phyloP scores from a whole-genome alignment of 2,329 filamentous ascomycete species.

The Cercospora zeae-maydis region DNA sequence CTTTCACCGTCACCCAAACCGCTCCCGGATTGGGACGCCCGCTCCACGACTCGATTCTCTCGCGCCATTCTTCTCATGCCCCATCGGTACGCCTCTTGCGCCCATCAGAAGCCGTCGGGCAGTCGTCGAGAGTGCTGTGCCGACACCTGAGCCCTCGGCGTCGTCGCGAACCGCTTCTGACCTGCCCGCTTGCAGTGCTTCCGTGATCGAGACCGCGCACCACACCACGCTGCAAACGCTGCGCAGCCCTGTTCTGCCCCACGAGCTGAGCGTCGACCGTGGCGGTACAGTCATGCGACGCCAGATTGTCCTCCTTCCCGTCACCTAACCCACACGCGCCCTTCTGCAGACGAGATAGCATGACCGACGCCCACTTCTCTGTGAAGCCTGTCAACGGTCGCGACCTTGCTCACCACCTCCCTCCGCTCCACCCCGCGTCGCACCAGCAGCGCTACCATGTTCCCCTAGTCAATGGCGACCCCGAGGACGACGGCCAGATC shows the following conservation, averaged over 20 bases:
- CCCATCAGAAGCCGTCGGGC: not conserved
- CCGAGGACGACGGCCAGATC: slow-evolving; percentile 86
- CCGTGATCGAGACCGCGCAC: slow-evolving; percentile 23
- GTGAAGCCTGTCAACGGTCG: slow-evolving; percentile 35
- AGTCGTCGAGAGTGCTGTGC: slow-evolving; percentile 1
- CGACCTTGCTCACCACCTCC: slow-evolving; percentile 24
- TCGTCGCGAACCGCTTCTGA: slow-evolving; percentile 16
- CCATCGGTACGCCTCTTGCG: slow-evolving; percentile 13
- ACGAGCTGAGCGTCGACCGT: slow-evolving; percentile 21
- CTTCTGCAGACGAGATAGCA: slow-evolving; percentile 37
- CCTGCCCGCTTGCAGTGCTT: slow-evolving; percentile 9
- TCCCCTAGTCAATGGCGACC: slow-evolving; percentile 33
- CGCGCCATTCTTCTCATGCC: slow-evolving; percentile 18
- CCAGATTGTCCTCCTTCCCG: slow-evolving; percentile 29
- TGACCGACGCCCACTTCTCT: slow-evolving; percentile 37
- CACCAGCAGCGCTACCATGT: slow-evolving; percentile 26
- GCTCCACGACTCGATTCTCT: slow-evolving; percentile 11
- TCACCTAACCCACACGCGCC: slow-evolving; percentile 33
- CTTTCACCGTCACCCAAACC: slow-evolving; percentile 3
- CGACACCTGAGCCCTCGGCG: slow-evolving; percentile 1
- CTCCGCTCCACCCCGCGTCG: slow-evolving; percentile 29
- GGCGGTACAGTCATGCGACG: slow-evolving; percentile 38
- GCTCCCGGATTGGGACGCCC: slow-evolving; percentile 12
- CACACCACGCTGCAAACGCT: slow-evolving; percentile 12
- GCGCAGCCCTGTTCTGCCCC: slow-evolving; percentile 12